phyloP scores from a whole-genome alignment of 768 basidiomycete species.

The Amanita phalloides region DNA sequence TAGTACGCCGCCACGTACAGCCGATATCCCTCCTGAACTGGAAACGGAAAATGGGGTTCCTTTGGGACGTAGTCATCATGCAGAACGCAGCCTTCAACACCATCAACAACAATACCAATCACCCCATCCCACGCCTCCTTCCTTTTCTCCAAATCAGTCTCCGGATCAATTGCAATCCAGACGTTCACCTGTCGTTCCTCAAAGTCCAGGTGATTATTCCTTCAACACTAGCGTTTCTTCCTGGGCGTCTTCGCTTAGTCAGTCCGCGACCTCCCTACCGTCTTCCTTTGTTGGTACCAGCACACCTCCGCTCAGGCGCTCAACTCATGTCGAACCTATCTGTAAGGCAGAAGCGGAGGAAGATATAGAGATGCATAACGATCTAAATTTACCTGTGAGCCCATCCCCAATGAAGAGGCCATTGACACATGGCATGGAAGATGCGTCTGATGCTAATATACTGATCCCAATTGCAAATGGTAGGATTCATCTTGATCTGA shows the following conservation, averaged over 20 bases:
- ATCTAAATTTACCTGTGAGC: slow-evolving; percentile 22
- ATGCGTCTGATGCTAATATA: background rate
- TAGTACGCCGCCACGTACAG: slow-evolving; percentile 33
- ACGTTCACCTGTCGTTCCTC: slow-evolving; percentile 11
- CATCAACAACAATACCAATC: slow-evolving; percentile 22
- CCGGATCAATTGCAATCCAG: slow-evolving; percentile 11
- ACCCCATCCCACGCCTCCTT: slow-evolving; percentile 19
- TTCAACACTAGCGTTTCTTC: slow-evolving; percentile 20
- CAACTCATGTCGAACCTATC: slow-evolving; percentile 23
- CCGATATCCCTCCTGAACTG: slow-evolving; percentile 38
- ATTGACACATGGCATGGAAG: background rate
- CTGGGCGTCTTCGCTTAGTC: slow-evolving; percentile 21
- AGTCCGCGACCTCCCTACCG: slow-evolving; percentile 24
- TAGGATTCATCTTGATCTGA: slow-evolving; percentile 3
- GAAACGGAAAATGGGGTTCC: slow-evolving; percentile 57
- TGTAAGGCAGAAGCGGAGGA: slow-evolving; percentile 16
- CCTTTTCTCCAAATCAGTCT: slow-evolving; percentile 19
- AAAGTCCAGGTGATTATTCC: slow-evolving; percentile 13
- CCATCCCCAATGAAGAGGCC: slow-evolving; percentile 27
- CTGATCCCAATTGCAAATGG: slow-evolving; percentile 20
- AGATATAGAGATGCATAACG: slow-evolving; percentile 15
- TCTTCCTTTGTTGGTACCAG: slow-evolving; percentile 18
- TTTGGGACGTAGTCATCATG: slow-evolving; percentile 53
- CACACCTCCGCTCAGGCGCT: slow-evolving; percentile 27
- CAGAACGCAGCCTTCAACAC: slow-evolving; percentile 37